Evolutionary conservation across 1,284 basidiomycete species (phyloP), one percentile per base, ranked within the genome.

Genomic region (Apiotrichum gamsii): DNA sequence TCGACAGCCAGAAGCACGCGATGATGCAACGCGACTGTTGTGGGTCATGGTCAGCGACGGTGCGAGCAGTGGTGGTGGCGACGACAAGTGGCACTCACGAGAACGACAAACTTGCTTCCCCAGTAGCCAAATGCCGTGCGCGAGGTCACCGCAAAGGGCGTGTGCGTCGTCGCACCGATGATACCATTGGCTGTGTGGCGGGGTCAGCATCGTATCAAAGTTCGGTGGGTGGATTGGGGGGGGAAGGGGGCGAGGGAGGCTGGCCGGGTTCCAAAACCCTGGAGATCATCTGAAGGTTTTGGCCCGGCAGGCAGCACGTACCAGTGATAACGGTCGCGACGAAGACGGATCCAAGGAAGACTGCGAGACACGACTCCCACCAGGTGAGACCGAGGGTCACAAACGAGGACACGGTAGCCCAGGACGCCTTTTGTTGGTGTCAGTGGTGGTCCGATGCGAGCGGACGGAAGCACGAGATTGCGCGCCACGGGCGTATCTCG

Each of bases 41-140:
- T 1, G 14, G 11, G 41, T 54, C 86, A n/a, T n/a, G n/a, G n/a
- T n/a, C n/a, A n/a, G n/a, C n/a, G n/a, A n/a, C n/a, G n/a, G n/a
- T n/a, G n/a, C n/a, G n/a, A n/a, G n/a, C n/a, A 67, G 43, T 25
- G 11, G 18, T 23, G 19, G 31, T 16, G 41, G 32, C 25, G 23
- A n/a, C 16, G 21, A 13, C 18, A 32, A 15, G 16, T 15, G 11
- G 31, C 3, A 44, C 49, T 47, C 45, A 51, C 49, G 34, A 64
- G 60, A 32, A 87, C 78, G 77, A 61, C 60, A 47, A 67, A 67
- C 37, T 67, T 67, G 51, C 56, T 57, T 16, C 65, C 65, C 61
- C 82, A 86, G 72, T 86, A 87, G 0, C 86, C 86, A 62, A 84
- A 88, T 0, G 82, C 84, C 1, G 83, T 83, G 4, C 86, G 77